Conservation (phyloP, 2,329 filamentous ascomycete genomes). For the Penicillium hordei region DNA sequence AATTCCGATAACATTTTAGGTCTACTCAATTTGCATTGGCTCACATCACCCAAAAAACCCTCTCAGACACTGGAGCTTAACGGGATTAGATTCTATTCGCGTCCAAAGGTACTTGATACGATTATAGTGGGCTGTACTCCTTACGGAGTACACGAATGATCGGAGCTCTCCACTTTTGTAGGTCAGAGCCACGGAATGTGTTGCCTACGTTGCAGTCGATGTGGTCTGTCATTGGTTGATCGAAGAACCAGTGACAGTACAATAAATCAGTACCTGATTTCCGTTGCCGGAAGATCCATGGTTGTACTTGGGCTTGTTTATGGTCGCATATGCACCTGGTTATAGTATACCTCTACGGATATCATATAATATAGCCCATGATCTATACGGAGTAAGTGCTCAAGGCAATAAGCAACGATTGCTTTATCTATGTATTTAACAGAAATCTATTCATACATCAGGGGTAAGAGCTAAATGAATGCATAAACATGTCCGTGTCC, state of each 20-base stretch:
- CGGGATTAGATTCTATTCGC: slow-evolving; percentile 5
- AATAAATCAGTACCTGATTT: slow-evolving; percentile 7
- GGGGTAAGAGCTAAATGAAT: slow-evolving; percentile 7
- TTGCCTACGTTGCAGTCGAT: slow-evolving; percentile 22
- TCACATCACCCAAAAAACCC: neutral
- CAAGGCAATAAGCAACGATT: neutral
- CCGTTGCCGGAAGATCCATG: slow-evolving; percentile 3
- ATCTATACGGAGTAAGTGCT: neutral
- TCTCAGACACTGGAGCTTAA: neutral
- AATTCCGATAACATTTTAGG: neutral
- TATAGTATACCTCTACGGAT: neutral
- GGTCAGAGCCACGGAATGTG: slow-evolving; percentile 30
- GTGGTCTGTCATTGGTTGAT: slow-evolving; percentile 25
- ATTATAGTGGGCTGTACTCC: neutral
- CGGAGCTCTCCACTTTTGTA: slow-evolving; percentile 22
- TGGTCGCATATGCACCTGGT: neutral
- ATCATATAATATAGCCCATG: neutral
- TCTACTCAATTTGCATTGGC: neutral
- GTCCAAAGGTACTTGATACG: neutral
- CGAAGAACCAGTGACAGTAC: neutral
- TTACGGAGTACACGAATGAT: slow-evolving; percentile 24
- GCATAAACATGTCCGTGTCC: neutral
- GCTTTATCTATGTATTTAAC: neutral
- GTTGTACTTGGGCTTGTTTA: neutral
- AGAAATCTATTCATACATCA: slow-evolving; percentile 1